Evolutionary conservation across 2,329 filamentous ascomycete genomes (phyloP), one percentile per base, ranked within the genome.

Genomic region (Alternaria infectoria): DNA sequence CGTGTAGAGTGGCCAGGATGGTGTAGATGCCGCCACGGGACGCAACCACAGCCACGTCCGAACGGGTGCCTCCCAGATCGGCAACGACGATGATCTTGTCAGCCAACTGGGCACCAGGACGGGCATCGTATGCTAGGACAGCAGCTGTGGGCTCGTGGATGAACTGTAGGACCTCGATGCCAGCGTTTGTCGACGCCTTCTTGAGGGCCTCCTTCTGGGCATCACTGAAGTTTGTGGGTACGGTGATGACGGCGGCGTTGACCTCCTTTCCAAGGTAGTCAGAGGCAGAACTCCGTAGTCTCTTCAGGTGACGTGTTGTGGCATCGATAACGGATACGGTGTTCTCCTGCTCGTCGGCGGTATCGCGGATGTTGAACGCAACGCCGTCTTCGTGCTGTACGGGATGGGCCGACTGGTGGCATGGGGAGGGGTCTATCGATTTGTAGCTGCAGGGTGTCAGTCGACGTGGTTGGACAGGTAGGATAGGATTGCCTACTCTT

Each of bases 11-110:
- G 19, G 96, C 93, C 62, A 99, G 87, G 74, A 97, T 90, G 64
- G 93, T 97, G 87, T 98, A 98, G 85, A 98, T 95, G 78, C 96
- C 96, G 67, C 93, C 93, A 80, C 95, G 89, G 75, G 92, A 97
- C 68, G 94, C 93, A 69, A 99, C 85, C 54, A 99, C 91, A 46
- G 95, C 89, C 60, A 97, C 91, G 79, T 99, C 96, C 25, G 93
- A 96, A 73, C 95, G 90, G 56, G 92, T 97, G 70, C 93, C 95
- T 75, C 96, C 96, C 50, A 99, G 86, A 76, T 99, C 96, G 62
- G 93, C 93, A 21, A 99, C 93, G 6, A 98, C 90, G 59, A 97
- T 84, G 67, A 92, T 89, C 87, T 97, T 97, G 86, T 99, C 96
- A 70, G 89, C 84, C 54, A 91, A 80, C 70, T 88, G 85, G 36